phyloP scores from a whole-genome alignment of 2,329 filamentous ascomycete species.

The Ascochyta clinopodiicola region DNA sequence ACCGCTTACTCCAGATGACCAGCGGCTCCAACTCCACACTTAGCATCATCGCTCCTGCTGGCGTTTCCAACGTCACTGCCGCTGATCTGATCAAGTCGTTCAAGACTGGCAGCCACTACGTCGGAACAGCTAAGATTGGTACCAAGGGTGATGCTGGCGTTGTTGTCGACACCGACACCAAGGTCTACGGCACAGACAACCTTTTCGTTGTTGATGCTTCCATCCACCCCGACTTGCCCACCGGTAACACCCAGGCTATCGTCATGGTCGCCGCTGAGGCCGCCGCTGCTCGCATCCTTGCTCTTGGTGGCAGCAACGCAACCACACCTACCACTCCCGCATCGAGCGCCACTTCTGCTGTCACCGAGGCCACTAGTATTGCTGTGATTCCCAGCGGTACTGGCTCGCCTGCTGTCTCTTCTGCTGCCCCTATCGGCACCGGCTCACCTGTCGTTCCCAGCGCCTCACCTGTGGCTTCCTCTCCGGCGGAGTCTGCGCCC shows the following conservation, averaged over 20 bases:
- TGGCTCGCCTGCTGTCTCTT: constrained; percentile 1
- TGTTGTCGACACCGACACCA: constrained; percentile 48
- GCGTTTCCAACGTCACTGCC: constrained; percentile 50
- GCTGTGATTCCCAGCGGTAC: constrained; percentile 3
- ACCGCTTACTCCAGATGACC: constrained; percentile 52
- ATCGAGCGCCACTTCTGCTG: not conserved
- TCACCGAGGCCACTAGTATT: constrained; percentile 13
- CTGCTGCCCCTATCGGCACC: constrained; percentile 5
- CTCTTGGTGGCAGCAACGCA: constrained; percentile 41
- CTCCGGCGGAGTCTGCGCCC: constrained; percentile 7
- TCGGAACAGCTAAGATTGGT: constrained; percentile 63
- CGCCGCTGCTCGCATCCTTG: constrained; percentile 61
- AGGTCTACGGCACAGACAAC: constrained; percentile 55
- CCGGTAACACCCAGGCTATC: constrained; percentile 70
- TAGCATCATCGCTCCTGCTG: constrained; percentile 44
- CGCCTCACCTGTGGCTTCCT: constrained; percentile 14
- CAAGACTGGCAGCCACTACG: constrained; percentile 48
- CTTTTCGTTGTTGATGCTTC: constrained; percentile 56
- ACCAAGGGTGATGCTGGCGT: constrained; percentile 50
- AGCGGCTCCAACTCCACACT: constrained; percentile 36
- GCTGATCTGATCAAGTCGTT: constrained; percentile 43
- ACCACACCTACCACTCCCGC: constrained; percentile 10
- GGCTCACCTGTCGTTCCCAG: constrained; percentile 12
- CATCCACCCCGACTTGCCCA: constrained; percentile 70
- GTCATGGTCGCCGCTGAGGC: constrained; percentile 70